phyloP scores from a whole-genome alignment of 306 rosid genomes.

The Boehmeria nivea region DNA sequence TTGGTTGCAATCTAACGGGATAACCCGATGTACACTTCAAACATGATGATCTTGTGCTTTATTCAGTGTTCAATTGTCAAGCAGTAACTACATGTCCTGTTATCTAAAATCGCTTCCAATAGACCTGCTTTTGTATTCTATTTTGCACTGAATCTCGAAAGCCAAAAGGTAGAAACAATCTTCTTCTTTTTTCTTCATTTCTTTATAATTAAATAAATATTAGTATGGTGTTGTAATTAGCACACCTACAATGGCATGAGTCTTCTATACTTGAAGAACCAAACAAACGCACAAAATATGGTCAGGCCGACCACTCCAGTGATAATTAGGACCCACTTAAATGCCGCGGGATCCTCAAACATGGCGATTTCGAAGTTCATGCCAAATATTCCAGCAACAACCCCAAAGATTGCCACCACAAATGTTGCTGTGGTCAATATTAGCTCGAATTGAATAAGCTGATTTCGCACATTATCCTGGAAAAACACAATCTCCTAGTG shows the following conservation, averaged over 20 bases:
- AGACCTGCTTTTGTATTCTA: no score
- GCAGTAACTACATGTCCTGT: no score
- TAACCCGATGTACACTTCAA: no score
- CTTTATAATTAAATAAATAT: constrained; percentile 7
- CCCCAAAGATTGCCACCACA: constrained; percentile 95
- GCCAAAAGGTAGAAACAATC: constrained; percentile 1
- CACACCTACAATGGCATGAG: constrained; percentile 81
- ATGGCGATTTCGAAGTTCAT: constrained; percentile 77
- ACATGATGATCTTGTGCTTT: no score
- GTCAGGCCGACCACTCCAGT: constrained; percentile 67
- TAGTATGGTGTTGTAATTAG: background rate
- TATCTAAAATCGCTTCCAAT: no score
- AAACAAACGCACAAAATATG: constrained; percentile 78
- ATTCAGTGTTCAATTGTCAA: no score
- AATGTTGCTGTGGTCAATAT: constrained; percentile 93
- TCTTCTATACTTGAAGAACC: constrained; percentile 96
- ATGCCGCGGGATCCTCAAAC: constrained; percentile 58
- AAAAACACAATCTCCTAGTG: constrained; percentile 7
- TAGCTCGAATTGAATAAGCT: constrained; percentile 95
- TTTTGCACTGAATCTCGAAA: no score
- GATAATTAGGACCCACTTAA: constrained; percentile 77
- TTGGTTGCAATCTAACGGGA: no score
- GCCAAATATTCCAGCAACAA: constrained; percentile 94
- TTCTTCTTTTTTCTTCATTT: background rate
- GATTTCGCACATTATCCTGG: constrained; percentile 97